Evolutionary conservation across 1,284 basidiomycete species (phyloP).

Genomic region (Ceratobasidium sp.): DNA sequence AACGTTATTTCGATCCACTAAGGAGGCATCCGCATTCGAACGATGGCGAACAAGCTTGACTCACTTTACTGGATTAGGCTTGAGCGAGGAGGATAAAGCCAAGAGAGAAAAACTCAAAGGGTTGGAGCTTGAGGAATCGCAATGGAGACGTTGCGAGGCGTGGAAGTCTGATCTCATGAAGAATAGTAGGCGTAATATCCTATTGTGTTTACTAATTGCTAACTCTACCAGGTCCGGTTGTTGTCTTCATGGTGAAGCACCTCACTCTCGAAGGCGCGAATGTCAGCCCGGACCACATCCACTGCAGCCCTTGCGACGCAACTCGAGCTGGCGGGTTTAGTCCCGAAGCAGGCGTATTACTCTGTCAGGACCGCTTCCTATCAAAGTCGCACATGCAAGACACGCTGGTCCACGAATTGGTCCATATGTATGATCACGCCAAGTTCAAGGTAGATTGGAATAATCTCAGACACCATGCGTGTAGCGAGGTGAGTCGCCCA

Average conservation of each 20-base stretch:
- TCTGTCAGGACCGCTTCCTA: constrained; percentile 86
- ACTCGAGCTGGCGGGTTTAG: constrained; percentile 84
- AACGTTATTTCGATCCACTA: constrained; percentile 16
- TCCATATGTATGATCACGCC: constrained; percentile 97
- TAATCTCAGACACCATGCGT: constrained; percentile 93
- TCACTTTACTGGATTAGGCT: constrained; percentile 57
- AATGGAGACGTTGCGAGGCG: constrained; percentile 60
- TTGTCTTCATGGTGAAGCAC: constrained; percentile 91
- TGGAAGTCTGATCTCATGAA: constrained; percentile 59
- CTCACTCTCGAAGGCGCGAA: constrained; percentile 74
- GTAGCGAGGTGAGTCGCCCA: constrained; percentile 80
- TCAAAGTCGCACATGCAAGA: constrained; percentile 90
- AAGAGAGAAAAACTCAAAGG: constrained; percentile 50
- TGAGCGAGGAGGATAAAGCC: constrained; percentile 53
- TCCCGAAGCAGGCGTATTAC: constrained; percentile 77
- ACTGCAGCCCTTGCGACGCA: constrained; percentile 83
- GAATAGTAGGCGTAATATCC: constrained; percentile 54
- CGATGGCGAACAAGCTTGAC: constrained; percentile 56
- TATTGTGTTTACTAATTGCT: neutral
- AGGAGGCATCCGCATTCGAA: constrained; percentile 53
- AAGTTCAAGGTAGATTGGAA: constrained; percentile 93
- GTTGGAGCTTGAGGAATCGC: constrained; percentile 52
- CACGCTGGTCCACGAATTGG: constrained; percentile 91
- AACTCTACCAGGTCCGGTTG: constrained; percentile 71
- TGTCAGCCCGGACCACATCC: constrained; percentile 71